phyloP scores from a whole-genome alignment of 2,329 filamentous ascomycete species.

The Talaromyces amestolkiae region DNA sequence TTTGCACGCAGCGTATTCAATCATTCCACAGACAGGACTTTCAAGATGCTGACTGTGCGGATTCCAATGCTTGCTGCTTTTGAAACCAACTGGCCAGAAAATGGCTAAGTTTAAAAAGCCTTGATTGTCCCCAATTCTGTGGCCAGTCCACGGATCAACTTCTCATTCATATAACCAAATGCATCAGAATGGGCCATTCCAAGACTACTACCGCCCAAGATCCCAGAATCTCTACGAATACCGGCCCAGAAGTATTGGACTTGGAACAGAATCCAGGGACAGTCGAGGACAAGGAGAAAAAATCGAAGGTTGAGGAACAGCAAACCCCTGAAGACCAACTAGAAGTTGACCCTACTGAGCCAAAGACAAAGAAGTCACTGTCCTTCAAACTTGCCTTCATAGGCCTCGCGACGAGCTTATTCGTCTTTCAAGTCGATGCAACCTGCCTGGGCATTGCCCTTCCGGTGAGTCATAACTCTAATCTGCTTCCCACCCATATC shows the following conservation, averaged over 20 bases:
- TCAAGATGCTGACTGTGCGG: not conserved
- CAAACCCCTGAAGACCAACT: not conserved
- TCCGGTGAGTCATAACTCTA: not conserved
- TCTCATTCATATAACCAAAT: not conserved
- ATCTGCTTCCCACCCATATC: not conserved
- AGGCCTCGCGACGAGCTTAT: constrained; percentile 1
- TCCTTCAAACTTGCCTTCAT: constrained; percentile 8
- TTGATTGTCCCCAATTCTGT: not conserved
- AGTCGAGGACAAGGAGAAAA: not conserved
- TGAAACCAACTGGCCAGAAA: not conserved
- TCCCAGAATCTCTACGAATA: not conserved
- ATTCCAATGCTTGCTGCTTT: not conserved
- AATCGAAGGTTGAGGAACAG: not conserved
- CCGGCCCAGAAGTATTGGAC: not conserved
- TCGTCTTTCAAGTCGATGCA: constrained; percentile 4
- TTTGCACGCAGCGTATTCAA: not conserved
- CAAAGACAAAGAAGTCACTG: not conserved
- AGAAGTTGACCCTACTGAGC: not conserved
- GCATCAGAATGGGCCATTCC: not conserved
- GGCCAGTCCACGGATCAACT: not conserved
- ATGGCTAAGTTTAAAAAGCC: not conserved
- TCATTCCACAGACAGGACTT: not conserved
- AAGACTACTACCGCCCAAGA: not conserved
- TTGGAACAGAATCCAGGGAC: not conserved
- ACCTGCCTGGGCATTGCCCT: constrained; percentile 2